phyloP scores from a whole-genome alignment of 1,139 yeast genomes.

The Candida sanyaensis region DNA sequence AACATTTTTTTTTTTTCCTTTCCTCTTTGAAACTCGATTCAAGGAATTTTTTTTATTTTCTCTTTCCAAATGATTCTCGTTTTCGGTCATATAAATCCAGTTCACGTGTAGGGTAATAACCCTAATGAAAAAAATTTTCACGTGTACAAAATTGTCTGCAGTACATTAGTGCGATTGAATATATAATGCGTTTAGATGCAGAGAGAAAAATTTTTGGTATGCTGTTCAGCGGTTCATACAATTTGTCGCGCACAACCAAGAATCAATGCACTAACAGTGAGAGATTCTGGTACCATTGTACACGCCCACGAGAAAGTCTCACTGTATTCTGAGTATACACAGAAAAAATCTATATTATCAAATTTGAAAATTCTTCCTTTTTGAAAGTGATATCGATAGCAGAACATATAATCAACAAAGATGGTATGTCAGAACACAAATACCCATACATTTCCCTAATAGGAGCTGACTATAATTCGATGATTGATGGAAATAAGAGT shows the following conservation, averaged over 20 bases:
- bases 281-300: neutral
- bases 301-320: neutral
- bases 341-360: slow-evolving; percentile 5
- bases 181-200: no score
- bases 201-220: no score
- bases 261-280: neutral
- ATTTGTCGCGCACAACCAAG: neutral
- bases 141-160: slow-evolving; percentile 1
- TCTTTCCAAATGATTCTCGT: neutral
- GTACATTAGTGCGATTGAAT: neutral
- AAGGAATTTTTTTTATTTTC: neutral
- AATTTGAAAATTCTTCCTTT: slow-evolving; percentile 6
- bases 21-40: neutral
- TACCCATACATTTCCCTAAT: neutral
- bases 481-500: no score
- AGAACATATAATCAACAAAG: slow-evolving; percentile 27
- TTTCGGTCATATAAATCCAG: neutral
- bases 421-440: slow-evolving; percentile 34
- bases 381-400: neutral
- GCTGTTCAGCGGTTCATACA: no score
- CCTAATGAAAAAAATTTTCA: neutral
- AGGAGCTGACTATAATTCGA: neutral
- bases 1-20: neutral
- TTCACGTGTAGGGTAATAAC: neutral
- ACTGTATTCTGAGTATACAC: slow-evolving; percentile 1